Evolutionary conservation across 139 green algal species (phyloP).

Genomic region (Chlorella sorokiniana): DNA sequence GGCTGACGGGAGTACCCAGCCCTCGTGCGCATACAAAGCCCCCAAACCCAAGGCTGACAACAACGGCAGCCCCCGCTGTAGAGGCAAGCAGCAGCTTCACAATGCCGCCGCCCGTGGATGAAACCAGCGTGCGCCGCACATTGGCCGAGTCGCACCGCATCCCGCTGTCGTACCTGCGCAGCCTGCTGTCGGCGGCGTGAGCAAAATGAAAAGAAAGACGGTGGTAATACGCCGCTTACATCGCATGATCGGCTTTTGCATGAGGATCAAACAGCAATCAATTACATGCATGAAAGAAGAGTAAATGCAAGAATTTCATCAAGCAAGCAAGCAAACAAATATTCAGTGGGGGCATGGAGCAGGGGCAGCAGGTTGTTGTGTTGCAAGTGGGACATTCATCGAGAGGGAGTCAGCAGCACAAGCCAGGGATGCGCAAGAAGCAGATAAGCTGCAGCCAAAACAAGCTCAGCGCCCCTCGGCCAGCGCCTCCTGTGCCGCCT

Average conservation of each 20-base stretch:
- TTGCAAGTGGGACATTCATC: background rate
- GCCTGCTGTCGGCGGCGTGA: slow-evolving; percentile 6
- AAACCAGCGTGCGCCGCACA: slow-evolving; percentile 7
- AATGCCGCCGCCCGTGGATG: background rate
- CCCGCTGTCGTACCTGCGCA: slow-evolving; percentile 31
- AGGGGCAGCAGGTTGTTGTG: too few relatives aligned
- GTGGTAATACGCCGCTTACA: too few relatives aligned
- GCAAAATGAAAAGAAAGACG: too few relatives aligned
- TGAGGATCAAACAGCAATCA: background rate
- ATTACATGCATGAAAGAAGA: background rate
- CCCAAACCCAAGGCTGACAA: too few relatives aligned
- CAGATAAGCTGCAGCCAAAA: background rate
- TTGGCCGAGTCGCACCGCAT: slow-evolving; percentile 2
- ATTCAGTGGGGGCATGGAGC: too few relatives aligned
- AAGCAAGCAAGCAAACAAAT: background rate
- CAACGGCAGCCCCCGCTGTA: background rate
- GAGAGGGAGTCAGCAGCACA: too few relatives aligned
- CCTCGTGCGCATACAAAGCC: too few relatives aligned
- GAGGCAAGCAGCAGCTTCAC: background rate
- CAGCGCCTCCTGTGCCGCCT: slow-evolving; percentile 42
- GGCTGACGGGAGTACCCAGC: too few relatives aligned
- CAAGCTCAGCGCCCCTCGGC: slow-evolving; percentile 46
- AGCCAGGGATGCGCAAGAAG: background rate
- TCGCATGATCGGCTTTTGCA: too few relatives aligned
- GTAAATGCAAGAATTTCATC: background rate